Conservation (phyloP, 148 eudicot genomes). For the Rhododendron molle region DNA sequence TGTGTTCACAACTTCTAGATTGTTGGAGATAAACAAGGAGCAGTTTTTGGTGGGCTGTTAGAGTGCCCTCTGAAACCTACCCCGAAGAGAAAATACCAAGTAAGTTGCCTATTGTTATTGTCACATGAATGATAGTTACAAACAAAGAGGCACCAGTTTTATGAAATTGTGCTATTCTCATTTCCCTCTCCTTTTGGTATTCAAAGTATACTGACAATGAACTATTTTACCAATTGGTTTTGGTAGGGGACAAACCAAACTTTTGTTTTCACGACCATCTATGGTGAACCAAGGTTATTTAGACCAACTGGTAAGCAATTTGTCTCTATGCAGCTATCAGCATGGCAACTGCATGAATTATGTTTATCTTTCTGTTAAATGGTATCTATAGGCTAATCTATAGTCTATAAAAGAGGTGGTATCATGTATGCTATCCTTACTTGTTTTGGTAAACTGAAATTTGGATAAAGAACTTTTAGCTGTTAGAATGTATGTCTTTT, state of each 20-base stretch:
- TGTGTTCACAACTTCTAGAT: constrained; percentile 37
- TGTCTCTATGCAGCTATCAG: neutral
- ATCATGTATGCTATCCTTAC: neutral
- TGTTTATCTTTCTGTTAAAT: neutral
- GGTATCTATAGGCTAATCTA: neutral
- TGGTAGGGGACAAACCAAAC: constrained; percentile 86
- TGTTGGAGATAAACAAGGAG: constrained; percentile 86
- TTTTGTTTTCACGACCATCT: constrained; percentile 81
- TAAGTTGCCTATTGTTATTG: constrained; percentile 26
- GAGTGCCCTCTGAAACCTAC: constrained; percentile 80
- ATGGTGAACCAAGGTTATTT: constrained; percentile 88
- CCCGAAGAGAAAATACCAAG: constrained; percentile 89
- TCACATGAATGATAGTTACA: neutral
- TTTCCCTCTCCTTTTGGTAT: neutral
- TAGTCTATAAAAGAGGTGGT: neutral
- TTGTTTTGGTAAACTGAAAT: neutral
- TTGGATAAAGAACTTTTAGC: neutral
- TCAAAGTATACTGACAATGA: neutral
- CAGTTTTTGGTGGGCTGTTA: constrained; percentile 88
- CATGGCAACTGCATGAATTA: constrained; percentile 1
- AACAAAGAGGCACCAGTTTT: neutral
- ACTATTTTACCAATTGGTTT: constrained; percentile 10
- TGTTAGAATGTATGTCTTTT: neutral
- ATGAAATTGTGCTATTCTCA: neutral
- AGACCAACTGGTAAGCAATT: constrained; percentile 78